phyloP scores from a whole-genome alignment of 495 filamentous ascomycete genomes.

The Xylaria castorea region DNA sequence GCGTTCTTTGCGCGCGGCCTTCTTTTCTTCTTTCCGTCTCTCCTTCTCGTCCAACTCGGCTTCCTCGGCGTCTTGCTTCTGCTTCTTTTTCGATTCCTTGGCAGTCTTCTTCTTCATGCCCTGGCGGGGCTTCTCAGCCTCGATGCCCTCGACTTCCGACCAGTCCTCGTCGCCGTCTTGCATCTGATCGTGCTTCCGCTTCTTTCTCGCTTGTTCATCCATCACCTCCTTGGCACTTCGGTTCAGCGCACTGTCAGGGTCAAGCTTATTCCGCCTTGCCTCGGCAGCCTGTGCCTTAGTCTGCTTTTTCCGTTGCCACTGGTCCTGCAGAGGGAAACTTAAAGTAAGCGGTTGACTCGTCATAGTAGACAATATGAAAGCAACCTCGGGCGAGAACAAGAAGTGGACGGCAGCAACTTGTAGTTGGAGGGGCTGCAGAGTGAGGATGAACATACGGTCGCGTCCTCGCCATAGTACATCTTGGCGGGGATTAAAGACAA shows the following conservation, averaged over 20 bases:
- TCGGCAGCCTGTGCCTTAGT: slow-evolving; percentile 81
- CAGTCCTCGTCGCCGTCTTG: slow-evolving; percentile 47
- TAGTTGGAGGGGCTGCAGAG: neutral
- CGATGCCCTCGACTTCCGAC: slow-evolving; percentile 52
- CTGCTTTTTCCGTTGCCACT: slow-evolving; percentile 89
- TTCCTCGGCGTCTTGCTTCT: slow-evolving; percentile 38
- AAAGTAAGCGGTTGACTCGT: slow-evolving; percentile 29
- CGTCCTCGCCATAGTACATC: slow-evolving; percentile 88
- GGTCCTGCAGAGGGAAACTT: slow-evolving; percentile 61
- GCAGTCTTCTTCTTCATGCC: slow-evolving; percentile 54
- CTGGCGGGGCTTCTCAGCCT: slow-evolving; percentile 60
- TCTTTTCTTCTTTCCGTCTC: slow-evolving; percentile 47
- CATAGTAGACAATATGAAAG: neutral
- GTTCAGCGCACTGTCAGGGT: slow-evolving; percentile 73
- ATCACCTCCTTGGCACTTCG: slow-evolving; percentile 84
- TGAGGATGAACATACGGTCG: slow-evolving; percentile 68
- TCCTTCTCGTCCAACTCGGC: slow-evolving; percentile 35
- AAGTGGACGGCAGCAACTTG: neutral
- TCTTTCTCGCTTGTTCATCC: slow-evolving; percentile 77
- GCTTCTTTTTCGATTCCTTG: slow-evolving; percentile 53
- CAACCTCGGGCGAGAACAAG: neutral
- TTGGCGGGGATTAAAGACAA: slow-evolving; percentile 93
- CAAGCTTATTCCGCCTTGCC: slow-evolving; percentile 81
- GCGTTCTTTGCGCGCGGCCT: slow-evolving; percentile 40
- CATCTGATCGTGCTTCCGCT: slow-evolving; percentile 59